Conservation (phyloP, 441 rosid genomes). For the Erodium moschatum region DNA sequence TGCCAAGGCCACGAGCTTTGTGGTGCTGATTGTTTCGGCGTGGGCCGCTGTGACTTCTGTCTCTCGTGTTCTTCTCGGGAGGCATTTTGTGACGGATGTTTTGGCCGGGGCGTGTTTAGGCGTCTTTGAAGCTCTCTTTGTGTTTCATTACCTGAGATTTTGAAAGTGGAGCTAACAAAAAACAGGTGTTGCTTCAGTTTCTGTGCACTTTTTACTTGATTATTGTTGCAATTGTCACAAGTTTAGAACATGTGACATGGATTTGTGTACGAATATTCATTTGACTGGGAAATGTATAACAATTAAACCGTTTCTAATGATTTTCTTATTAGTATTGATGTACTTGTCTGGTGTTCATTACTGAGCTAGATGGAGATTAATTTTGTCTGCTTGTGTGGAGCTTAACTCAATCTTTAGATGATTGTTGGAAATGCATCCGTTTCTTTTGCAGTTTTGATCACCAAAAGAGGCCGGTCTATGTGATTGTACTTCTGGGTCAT, state of each 20-base stretch:
- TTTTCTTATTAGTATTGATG: neutral
- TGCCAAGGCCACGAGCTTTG: slow-evolving; percentile 21
- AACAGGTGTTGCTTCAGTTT: slow-evolving; percentile 4
- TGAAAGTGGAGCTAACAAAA: slow-evolving; percentile 22
- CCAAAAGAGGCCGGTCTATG: neutral
- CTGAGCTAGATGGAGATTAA: neutral
- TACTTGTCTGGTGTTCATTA: neutral
- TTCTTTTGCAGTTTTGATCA: neutral
- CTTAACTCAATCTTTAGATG: neutral
- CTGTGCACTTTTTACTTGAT: neutral
- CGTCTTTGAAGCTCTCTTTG: slow-evolving; percentile 53
- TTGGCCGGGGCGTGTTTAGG: slow-evolving; percentile 61
- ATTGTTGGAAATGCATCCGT: neutral
- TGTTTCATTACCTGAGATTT: slow-evolving; percentile 43
- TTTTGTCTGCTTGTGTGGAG: neutral
- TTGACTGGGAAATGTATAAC: neutral
- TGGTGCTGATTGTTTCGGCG: slow-evolving; percentile 31
- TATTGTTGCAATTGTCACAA: neutral
- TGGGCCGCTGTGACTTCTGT: slow-evolving; percentile 62
- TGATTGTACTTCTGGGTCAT: neutral
- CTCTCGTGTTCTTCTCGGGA: slow-evolving; percentile 77
- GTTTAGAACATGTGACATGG: neutral
- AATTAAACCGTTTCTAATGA: neutral
- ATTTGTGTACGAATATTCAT: neutral
- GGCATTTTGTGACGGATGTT: slow-evolving; percentile 65